phyloP scores from a whole-genome alignment of 1,284 basidiomycete genomes.

The Phylloporus sp. region DNA sequence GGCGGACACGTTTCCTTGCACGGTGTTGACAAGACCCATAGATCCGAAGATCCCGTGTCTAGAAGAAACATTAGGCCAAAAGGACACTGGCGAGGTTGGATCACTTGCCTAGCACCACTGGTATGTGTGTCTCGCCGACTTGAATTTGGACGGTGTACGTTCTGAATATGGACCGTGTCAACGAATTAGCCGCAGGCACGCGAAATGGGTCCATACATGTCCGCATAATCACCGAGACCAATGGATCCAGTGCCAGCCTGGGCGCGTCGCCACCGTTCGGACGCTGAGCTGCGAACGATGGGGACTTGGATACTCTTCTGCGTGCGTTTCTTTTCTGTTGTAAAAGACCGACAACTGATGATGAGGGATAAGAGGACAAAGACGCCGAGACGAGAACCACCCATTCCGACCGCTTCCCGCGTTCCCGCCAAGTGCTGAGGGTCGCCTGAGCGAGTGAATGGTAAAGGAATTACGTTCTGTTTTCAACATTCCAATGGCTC shows the following conservation, averaged over 20 bases:
- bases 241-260: conserved; percentile 31
- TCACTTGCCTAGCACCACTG: conserved; percentile 54
- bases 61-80: conserved; percentile 16
- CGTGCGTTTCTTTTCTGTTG: conserved; percentile 7
- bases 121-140: conserved; percentile 49
- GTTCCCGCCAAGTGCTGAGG: conserved; percentile 5
- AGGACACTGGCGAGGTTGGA: too few relatives aligned
- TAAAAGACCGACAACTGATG: conserved; percentile 9
- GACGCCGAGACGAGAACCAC: conserved; percentile 8
- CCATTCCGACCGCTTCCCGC: conserved; percentile 15
- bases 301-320: conserved; percentile 37
- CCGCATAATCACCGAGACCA: conserved; percentile 50
- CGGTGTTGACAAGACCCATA: conserved; percentile 62
- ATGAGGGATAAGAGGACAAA: conserved; percentile 19
- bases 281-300: conserved; percentile 20
- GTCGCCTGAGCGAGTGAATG: conserved; percentile 4
- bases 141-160: conserved; percentile 56
- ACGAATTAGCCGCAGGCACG: neutral
- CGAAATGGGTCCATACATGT: conserved; percentile 50
- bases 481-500: neutral
- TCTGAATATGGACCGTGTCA: conserved; percentile 37
- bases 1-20: conserved; percentile 46
- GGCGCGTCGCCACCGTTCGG: conserved; percentile 21
- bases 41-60: conserved; percentile 67
- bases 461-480: neutral